phyloP scores from a whole-genome alignment of 139 green algal species.

The Closterium sp. region DNA sequence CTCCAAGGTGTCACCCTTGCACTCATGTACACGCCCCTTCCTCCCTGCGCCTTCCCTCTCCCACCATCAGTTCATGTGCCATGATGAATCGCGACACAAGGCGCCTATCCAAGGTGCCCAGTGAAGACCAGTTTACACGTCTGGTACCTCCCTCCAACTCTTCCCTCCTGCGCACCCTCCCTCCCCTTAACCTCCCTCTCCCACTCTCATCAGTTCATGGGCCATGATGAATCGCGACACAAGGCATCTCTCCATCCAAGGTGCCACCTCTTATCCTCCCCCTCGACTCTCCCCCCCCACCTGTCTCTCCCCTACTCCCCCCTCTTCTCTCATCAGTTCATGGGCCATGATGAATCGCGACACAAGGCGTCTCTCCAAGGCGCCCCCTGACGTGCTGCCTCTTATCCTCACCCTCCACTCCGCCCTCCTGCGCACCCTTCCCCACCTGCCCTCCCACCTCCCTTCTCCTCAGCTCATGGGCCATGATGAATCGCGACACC shows the following conservation, averaged over 20 bases:
- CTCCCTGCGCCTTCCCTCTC: too few relatives aligned
- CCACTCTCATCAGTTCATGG: slow-evolving; percentile 64
- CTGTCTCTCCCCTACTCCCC: too few relatives aligned
- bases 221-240: slow-evolving; percentile 88
- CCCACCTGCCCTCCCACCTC: too few relatives aligned
- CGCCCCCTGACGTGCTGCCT: not conserved
- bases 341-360: not conserved
- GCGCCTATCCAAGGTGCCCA: not conserved
- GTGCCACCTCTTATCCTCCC: too few relatives aligned
- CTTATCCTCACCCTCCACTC: not conserved
- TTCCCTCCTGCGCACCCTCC: not conserved
- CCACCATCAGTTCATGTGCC: too few relatives aligned
- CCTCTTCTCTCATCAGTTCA: not conserved
- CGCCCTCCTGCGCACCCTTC: not conserved
- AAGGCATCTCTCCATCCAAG: slow-evolving; percentile 66
- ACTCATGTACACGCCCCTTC: too few relatives aligned
- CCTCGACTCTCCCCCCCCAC: not conserved
- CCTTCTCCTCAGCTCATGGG: slow-evolving; percentile 65
- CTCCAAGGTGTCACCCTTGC: slow-evolving; percentile 54
- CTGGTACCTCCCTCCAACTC: not conserved
- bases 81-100: not conserved
- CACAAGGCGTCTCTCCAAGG: not conserved
- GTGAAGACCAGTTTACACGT: not conserved
- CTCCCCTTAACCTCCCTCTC: not conserved
- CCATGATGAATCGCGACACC: slow-evolving; percentile 85